phyloP scores from a whole-genome alignment of 2,329 filamentous ascomycete species.

The Aspergillus terreus region DNA sequence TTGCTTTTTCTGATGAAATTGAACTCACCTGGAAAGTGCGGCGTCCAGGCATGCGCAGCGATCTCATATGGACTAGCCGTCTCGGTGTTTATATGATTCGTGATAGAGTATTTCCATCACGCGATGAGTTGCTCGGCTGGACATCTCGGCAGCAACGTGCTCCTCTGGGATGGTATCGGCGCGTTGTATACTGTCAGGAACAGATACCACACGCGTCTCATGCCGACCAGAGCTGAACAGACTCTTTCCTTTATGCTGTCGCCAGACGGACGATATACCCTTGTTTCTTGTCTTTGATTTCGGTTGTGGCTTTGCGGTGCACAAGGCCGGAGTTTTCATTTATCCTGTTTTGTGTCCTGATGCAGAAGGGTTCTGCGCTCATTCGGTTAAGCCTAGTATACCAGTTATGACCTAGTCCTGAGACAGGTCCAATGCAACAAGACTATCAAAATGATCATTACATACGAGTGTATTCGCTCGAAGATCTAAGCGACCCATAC shows the following conservation, averaged over 20 bases:
- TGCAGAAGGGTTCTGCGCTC: not conserved
- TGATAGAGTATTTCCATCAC: not conserved
- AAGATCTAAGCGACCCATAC: no score
- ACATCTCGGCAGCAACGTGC: not conserved
- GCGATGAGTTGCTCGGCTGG: slow-evolving; percentile 1
- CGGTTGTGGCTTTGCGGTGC: slow-evolving; percentile 1
- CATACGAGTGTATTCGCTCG: not conserved
- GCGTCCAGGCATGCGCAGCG: not conserved
- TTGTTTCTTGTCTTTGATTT: slow-evolving; percentile 1
- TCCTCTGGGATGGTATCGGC: not conserved
- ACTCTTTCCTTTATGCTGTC: slow-evolving; percentile 2
- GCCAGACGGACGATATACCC: slow-evolving; percentile 8
- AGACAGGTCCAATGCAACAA: not conserved
- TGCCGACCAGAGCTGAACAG: not conserved
- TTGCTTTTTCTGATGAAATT: not conserved
- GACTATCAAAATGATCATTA: not conserved
- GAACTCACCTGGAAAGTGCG: slow-evolving; percentile 3
- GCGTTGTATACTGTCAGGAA: slow-evolving; percentile 9
- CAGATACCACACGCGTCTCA: not conserved
- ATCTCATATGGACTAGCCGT: not conserved
- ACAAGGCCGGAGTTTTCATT: slow-evolving; percentile 2
- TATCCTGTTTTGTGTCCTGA: not conserved
- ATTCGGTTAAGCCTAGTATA: not conserved
- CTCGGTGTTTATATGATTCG: not conserved
- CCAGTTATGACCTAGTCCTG: not conserved